Evolutionary conservation across 1,139 yeast genomes (phyloP), one percentile per base, ranked within the genome.

Genomic region (Saccharomyces hybrid): DNA sequence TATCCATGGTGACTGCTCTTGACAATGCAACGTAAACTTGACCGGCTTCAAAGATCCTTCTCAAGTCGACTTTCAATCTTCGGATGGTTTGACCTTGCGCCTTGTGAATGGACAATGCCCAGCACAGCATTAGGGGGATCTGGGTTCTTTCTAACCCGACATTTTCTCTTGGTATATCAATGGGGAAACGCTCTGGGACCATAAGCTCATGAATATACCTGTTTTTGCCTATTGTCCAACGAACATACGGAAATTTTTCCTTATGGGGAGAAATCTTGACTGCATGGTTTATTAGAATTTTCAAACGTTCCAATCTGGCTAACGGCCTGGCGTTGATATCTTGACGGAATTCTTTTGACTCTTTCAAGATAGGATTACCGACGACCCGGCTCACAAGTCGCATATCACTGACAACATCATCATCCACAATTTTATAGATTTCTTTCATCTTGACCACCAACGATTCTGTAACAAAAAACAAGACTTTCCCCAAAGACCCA

Each of bases 71-170:
- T 59, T 81, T 78, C n/a, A 89, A 83, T 55, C 95, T 71, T 46
- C 81, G 84, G 51, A 89, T 77, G 0, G 97, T 88, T 72, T 89
- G 97, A 1, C 97, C 97, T 70, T 89, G 97, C 0, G 96, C 84
- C 65, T 89, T 89, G 69, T 89, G 97, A 53, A 89, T 89, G 0
- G 96, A 88, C 63, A 89, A 72, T 0, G 97, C 95, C 96, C 96
- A 89, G 11, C 96, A 84, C 42, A 87, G 74, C 53, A 88, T 74
- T 42, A 89, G 73, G 0, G 97, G 97, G 3, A 88, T 62, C 67
- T 89, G 97, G 0, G 59, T 63, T 61, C 95, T 76, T 52, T 68
- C 72, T 6, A 67, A 58, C 13, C 67, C 69, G 8, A 63, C 59
- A 47, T 64, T 63, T 16, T 63, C 65, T 49, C 68, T 67, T 11